phyloP scores from a whole-genome alignment of 2,329 filamentous ascomycete species.

The Stemphylium lycopersici region DNA sequence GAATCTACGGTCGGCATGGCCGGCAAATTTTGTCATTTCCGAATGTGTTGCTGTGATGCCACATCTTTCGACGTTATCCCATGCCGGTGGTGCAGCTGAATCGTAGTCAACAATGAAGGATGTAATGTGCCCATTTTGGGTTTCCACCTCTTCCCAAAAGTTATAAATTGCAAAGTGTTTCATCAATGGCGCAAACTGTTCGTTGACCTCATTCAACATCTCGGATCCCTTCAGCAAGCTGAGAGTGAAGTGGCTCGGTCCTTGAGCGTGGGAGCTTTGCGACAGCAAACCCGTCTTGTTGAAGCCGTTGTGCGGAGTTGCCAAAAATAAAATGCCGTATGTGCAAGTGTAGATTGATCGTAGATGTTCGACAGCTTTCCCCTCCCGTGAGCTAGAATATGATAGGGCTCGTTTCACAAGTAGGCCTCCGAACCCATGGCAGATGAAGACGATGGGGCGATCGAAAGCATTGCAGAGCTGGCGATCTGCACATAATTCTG shows the following conservation, averaged over 20 bases:
- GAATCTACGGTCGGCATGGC: conserved; percentile 5
- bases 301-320: conserved; percentile 25
- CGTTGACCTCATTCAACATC: conserved; percentile 27
- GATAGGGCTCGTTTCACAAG: conserved; percentile 73
- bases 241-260: conserved; percentile 23
- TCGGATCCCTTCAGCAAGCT: conserved; percentile 23
- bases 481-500: conserved; percentile 43
- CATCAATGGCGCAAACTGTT: conserved; percentile 27
- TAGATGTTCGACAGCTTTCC: conserved; percentile 66
- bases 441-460: conserved; percentile 77
- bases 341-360: conserved; percentile 76
- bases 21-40: conserved; percentile 33
- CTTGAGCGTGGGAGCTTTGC: background rate
- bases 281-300: background rate
- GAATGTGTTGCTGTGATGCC: conserved; percentile 35
- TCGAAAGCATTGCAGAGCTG: conserved; percentile 59
- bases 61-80: conserved; percentile 30
- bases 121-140: conserved; percentile 9
- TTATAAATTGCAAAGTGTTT: conserved; percentile 26
- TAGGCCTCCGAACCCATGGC: conserved; percentile 75
- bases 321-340: conserved; percentile 56
- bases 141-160: conserved; percentile 34
- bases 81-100: conserved; percentile 28
- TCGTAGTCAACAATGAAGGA: conserved; percentile 31
- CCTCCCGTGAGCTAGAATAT: conserved; percentile 67